Conservation (phyloP, 345 rosid species). For the Leavenworthia alabamica region DNA sequence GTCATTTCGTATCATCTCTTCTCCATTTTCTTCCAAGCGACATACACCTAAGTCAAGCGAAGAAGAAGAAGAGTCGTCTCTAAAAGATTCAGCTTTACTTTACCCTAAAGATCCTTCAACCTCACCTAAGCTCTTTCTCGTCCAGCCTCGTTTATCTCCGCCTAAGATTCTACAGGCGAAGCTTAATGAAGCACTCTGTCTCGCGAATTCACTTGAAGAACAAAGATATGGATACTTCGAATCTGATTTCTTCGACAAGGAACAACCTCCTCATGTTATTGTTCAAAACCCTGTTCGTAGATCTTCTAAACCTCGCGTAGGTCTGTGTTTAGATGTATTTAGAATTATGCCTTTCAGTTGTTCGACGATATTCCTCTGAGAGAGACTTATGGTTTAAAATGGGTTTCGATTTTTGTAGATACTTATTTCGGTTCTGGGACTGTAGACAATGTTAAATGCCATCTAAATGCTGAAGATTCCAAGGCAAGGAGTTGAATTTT, state of each 20-base stretch:
- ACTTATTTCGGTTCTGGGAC: constrained; percentile 83
- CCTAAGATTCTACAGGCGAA: constrained; percentile 60
- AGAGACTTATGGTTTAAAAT: constrained; percentile 2
- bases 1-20: constrained; percentile 18
- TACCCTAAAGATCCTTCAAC: constrained; percentile 57
- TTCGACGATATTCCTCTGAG: constrained; percentile 13
- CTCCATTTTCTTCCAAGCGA: constrained; percentile 31
- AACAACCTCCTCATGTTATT: constrained; percentile 62
- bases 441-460: constrained; percentile 54
- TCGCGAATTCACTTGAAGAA: constrained; percentile 89
- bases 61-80: constrained; percentile 3
- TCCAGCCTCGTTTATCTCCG: constrained; percentile 83
- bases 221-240: constrained; percentile 77
- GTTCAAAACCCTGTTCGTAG: constrained; percentile 77
- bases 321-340: constrained; percentile 24
- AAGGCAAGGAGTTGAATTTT: constrained; percentile 47
- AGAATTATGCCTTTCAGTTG: constrained; percentile 12
- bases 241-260: constrained; percentile 63
- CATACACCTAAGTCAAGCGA: constrained; percentile 18
- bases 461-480: constrained; percentile 52
- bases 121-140: constrained; percentile 73
- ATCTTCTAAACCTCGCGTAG: constrained; percentile 62
- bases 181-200: constrained; percentile 84
- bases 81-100: constrained; percentile 29
- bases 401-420: constrained; percentile 37